Evolutionary conservation across 176 grass and related monocot genomes (phyloP).

Genomic region (Puya raimondii): DNA sequence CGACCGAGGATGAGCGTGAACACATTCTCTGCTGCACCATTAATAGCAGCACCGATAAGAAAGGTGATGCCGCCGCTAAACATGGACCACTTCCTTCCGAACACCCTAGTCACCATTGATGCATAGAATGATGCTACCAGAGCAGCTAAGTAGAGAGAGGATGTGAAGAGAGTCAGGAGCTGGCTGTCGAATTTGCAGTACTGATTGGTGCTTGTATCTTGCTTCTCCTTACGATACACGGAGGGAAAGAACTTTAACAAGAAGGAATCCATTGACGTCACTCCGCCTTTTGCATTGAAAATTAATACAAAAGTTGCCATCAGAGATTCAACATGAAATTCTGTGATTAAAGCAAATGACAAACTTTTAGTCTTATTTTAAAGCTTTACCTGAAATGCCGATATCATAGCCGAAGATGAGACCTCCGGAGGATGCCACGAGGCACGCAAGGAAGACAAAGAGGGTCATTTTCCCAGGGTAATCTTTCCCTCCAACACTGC

Average conservation of each 20-base stretch:
- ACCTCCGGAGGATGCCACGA: slow-evolving; percentile 53
- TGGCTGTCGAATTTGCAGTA: slow-evolving; percentile 93
- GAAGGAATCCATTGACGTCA: slow-evolving; percentile 86
- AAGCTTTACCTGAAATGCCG: slow-evolving; percentile 45
- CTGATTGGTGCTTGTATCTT: slow-evolving; percentile 39
- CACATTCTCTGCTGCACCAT: slow-evolving; percentile 39
- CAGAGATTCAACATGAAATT: too few relatives aligned
- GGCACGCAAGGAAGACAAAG: slow-evolving; percentile 63
- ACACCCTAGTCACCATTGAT: slow-evolving; percentile 47
- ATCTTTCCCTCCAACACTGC: slow-evolving; percentile 36
- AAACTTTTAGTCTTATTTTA: too few relatives aligned
- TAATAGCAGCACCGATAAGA: slow-evolving; percentile 47
- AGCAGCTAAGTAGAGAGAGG: slow-evolving; percentile 66
- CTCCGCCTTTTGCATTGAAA: slow-evolving; percentile 29
- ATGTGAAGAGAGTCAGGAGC: slow-evolving; percentile 76
- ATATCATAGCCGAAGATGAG: slow-evolving; percentile 89
- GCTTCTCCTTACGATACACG: slow-evolving; percentile 44
- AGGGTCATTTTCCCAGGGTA: slow-evolving; percentile 54
- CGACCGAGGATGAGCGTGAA: slow-evolving; percentile 63
- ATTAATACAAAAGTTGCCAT: too few relatives aligned
- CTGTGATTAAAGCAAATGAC: too few relatives aligned
- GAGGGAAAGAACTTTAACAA: slow-evolving; percentile 60
- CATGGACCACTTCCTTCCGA: slow-evolving; percentile 90
- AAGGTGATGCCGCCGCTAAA: slow-evolving; percentile 72
- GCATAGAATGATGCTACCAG: slow-evolving; percentile 65